Conservation (phyloP, 441 rosid genomes). For the Populus tomentosa region DNA sequence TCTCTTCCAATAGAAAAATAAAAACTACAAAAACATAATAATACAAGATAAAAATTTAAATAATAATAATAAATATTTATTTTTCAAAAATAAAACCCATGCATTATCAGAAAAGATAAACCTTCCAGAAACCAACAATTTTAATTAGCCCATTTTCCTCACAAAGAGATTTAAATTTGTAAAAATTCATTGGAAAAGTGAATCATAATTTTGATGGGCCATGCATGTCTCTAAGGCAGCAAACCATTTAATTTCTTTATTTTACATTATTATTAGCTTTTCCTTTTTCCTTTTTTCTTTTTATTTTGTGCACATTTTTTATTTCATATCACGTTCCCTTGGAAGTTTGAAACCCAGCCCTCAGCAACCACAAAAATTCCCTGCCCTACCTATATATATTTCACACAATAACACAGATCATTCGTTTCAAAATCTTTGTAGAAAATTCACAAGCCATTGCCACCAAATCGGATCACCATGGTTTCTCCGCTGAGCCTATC, state of each 20-base stretch:
- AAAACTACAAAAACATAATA: too few species aligned
- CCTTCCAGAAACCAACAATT: too few species aligned
- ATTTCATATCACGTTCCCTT: background rate
- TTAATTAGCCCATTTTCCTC: too few species aligned
- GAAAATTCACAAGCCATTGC: background rate
- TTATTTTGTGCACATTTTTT: background rate
- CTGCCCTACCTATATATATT: background rate
- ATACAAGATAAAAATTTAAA: too few species aligned
- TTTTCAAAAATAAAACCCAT: too few species aligned
- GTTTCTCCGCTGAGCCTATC: constrained; percentile 28
- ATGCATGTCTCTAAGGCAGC: constrained; percentile 33
- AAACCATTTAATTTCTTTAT: constrained; percentile 18
- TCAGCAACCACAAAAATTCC: constrained; percentile 23
- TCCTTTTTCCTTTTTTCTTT: background rate
- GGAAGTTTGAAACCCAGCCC: background rate
- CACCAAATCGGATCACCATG: constrained; percentile 26
- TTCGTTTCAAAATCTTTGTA: background rate
- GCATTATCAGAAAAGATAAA: too few species aligned
- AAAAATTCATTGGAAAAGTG: background rate
- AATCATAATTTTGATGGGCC: constrained; percentile 24
- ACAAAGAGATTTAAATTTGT: background rate
- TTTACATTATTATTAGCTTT: constrained; percentile 9
- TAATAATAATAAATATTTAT: too few species aligned
- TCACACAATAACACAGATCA: background rate
- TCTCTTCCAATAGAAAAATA: too few species aligned